Conservation (phyloP, 192 early-diverging fungal species). For the Backusella australiensis region DNA sequence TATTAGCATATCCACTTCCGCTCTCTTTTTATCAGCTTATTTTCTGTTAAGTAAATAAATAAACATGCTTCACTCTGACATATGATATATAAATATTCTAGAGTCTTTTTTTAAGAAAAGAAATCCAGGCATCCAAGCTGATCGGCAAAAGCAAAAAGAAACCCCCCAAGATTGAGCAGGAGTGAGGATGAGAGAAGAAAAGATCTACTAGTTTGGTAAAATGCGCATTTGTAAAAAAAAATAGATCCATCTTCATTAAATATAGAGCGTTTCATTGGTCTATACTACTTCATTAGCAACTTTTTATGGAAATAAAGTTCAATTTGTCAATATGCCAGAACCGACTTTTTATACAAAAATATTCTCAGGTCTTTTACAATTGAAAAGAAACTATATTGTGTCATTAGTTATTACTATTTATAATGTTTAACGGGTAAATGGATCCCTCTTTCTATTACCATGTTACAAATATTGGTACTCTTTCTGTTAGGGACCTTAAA, state of each 20-base stretch:
- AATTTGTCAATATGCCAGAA: not conserved
- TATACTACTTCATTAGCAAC: not conserved
- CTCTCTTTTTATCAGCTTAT: not conserved
- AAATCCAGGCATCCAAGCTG: not conserved
- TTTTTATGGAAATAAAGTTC: constrained; percentile 3
- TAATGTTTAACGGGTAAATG: not conserved
- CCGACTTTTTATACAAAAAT: not conserved
- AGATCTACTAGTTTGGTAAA: not conserved
- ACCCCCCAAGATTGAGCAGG: no score
- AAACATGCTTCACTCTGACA: no score
- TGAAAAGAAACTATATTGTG: not conserved
- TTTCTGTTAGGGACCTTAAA: no score
- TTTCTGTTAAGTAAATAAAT: no score
- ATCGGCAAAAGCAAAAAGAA: not conserved
- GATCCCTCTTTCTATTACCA: not conserved
- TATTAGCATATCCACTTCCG: not conserved
- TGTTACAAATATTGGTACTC: no score
- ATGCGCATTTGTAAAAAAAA: not conserved
- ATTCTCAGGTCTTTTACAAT: not conserved
- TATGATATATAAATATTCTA: no score
- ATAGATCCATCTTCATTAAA: no score
- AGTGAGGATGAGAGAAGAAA: not conserved
- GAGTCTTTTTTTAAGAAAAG: no score
- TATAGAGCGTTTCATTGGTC: not conserved
- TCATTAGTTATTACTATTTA: no score